Base-by-base conservation (phyloP, 345 rosid species). In the Bruguiera gymnorhiza region DNA sequence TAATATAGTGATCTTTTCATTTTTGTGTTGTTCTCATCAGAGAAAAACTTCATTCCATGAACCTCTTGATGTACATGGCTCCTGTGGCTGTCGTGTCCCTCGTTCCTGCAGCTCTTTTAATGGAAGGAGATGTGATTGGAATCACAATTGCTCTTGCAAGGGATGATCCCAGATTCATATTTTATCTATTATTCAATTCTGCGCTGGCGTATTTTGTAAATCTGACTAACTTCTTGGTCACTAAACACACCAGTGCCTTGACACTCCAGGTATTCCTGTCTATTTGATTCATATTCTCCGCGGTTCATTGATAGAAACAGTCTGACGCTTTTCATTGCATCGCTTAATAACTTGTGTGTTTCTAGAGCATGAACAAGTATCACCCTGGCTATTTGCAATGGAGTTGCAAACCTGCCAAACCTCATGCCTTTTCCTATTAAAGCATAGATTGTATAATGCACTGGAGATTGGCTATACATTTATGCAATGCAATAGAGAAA, bases 51-150 rank as follows among this genome's bases (percentile, higher is more conserved):
- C 80, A 81, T 55, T 81, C 87, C 23, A 79, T 84, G 85, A 84
- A 84, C 82, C 80, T 84, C 50, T 75, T 84, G 23, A 70, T 84
- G 83, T 84, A 77, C 75, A 84, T 84, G 87, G 82, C 85, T 32
- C 87, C 85, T 6, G 77, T 84, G 39, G 85, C 87, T 21, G 83
- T 75, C 10, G 56, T 63, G 8, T 72, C 66, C 72, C 87, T 84
- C 31, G 60, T 81, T 50, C 87, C 87, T 23, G 30, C 70, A 16
- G 71, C 79, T 23, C 8, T 79, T 8, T 55, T 70, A 1, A 79
- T 77, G 83, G 85, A 84, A 73, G 55, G 55, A 55, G 71, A 73
- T 36, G 87, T 77, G 23, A 8, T 81, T 57, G 85, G 82, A 55
- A 84, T 77, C 68, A 75, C 87, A 48, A 56, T 84, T 62, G 61